phyloP scores from a whole-genome alignment of 192 early-diverging fungal genomes.

The Mortierella alpina region DNA sequence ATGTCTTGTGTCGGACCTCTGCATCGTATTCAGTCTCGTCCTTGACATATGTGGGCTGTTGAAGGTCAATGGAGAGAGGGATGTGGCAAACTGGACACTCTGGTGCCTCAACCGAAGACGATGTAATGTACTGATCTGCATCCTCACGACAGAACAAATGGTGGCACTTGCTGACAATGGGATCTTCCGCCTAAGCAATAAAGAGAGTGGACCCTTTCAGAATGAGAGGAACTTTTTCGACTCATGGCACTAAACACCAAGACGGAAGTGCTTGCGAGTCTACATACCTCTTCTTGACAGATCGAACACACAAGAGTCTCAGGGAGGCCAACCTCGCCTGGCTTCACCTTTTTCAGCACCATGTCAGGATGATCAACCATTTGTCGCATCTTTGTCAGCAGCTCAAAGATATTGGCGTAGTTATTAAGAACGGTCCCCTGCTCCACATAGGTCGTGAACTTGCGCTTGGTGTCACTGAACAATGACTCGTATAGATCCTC shows the following conservation, averaged over 20 bases:
- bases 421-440: constrained; percentile 89
- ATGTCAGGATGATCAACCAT: constrained; percentile 92
- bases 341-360: constrained; percentile 69
- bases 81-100: constrained; percentile 88
- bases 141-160: constrained; percentile 94
- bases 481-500: constrained; percentile 90
- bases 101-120: constrained; percentile 48
- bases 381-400: constrained; percentile 89
- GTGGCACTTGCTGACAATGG: constrained; percentile 84
- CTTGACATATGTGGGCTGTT: constrained; percentile 60
- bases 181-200: constrained; percentile 72
- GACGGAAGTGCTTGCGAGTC: neutral
- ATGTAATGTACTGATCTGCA: constrained; percentile 60
- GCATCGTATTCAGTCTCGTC: constrained; percentile 54
- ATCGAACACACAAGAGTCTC: constrained; percentile 78
- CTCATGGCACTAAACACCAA: neutral
- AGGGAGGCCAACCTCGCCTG: constrained; percentile 69
- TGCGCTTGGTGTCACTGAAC: constrained; percentile 76
- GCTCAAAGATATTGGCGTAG: constrained; percentile 94
- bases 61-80: constrained; percentile 78
- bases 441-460: constrained; percentile 85
- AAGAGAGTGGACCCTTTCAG: constrained; percentile 1
- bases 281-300: constrained; percentile 79
- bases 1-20: constrained; percentile 47
- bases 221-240: neutral